A percentile compares a stretch with the other conserved stretches of the same genome.
phyloP scores from a whole-genome alignment of 306 rosid genomes.

The Acacia confusa region DNA sequence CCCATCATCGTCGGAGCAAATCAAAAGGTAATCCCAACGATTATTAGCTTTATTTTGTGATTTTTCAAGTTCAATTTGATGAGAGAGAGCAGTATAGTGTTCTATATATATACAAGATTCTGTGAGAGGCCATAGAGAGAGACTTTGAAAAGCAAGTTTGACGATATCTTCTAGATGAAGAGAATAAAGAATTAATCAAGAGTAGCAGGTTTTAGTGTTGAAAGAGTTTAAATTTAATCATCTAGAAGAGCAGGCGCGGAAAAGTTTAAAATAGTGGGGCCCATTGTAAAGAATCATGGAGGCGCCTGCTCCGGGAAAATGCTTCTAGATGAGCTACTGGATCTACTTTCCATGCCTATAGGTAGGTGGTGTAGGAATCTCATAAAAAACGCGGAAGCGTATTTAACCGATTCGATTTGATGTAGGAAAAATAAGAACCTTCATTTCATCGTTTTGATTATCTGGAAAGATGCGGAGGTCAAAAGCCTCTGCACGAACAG shows the following conservation, averaged over 20 bases:
- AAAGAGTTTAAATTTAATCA: not conserved
- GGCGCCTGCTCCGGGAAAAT: not conserved
- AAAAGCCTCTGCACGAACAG: too few relatives aligned
- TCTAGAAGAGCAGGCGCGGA: constrained; percentile 66
- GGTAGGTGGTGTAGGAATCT: too few relatives aligned
- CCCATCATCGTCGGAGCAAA: constrained; percentile 35
- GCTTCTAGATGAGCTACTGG: not conserved
- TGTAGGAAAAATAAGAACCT: too few relatives aligned
- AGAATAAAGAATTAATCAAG: not conserved
- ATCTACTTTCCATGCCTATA: too few relatives aligned
- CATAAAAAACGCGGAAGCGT: too few relatives aligned
- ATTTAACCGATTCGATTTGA: too few relatives aligned
- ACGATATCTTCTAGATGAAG: constrained; percentile 62
- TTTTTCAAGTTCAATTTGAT: not conserved
- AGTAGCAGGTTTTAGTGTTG: not conserved
- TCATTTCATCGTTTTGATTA: too few relatives aligned
- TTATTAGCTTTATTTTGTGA: not conserved
- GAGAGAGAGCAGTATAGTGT: not conserved
- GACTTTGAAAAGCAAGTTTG: constrained; percentile 20
- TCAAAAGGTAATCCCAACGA: not conserved
- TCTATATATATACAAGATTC: not conserved
- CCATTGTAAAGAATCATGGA: not conserved
- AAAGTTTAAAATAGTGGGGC: not conserved
- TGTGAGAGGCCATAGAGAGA: not conserved
- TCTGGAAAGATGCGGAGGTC: too few relatives aligned